A percentile compares a stretch with the other conserved stretches of the same genome.
These are phyloP conservation scores for Kazachstania africana DNA, from an alignment of 805 yeast species.

Conservation along the genomic window DNA sequence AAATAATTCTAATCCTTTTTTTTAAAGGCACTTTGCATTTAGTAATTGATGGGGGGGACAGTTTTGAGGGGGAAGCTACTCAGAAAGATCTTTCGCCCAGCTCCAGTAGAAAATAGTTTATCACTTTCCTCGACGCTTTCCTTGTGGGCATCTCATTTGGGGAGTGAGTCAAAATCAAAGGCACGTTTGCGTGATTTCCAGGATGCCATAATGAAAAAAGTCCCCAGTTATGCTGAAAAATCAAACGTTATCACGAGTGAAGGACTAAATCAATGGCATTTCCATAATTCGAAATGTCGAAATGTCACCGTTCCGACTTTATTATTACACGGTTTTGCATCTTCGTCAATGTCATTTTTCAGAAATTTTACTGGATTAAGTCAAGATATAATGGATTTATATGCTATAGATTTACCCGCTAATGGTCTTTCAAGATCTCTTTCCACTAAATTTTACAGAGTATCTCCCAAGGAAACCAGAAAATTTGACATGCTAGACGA, in stretches of 20 bases:
- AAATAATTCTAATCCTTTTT: no score
- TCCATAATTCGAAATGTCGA: conserved; percentile 10
- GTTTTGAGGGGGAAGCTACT: no score
- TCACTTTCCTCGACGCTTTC: no score
- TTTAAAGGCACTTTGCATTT: no score
- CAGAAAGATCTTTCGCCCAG: no score
- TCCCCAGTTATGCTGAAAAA: conserved; percentile 1
- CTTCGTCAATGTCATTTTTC: conserved; percentile 72
- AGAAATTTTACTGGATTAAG: conserved; percentile 50
- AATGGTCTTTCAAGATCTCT: conserved; percentile 43
- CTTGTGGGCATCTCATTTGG: conserved; percentile 5
- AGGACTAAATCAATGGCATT: conserved; percentile 24
- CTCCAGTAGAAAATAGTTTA: no score
- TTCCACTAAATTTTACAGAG: neutral
- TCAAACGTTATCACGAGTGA: conserved; percentile 10
- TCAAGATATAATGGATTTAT: conserved; percentile 39
- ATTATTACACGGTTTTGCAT: conserved; percentile 85
- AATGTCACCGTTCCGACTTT: conserved; percentile 29
- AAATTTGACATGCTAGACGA: neutral
- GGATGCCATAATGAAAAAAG: conserved; percentile 10
- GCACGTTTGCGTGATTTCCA: conserved; percentile 10
- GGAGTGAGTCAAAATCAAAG: neutral
- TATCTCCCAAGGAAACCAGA: neutral
- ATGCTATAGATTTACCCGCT: conserved; percentile 60
- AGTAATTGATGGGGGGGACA: no score